Base-by-base conservation (phyloP, 2,329 filamentous ascomycete genomes). In the Colletotrichum tropicale region DNA sequence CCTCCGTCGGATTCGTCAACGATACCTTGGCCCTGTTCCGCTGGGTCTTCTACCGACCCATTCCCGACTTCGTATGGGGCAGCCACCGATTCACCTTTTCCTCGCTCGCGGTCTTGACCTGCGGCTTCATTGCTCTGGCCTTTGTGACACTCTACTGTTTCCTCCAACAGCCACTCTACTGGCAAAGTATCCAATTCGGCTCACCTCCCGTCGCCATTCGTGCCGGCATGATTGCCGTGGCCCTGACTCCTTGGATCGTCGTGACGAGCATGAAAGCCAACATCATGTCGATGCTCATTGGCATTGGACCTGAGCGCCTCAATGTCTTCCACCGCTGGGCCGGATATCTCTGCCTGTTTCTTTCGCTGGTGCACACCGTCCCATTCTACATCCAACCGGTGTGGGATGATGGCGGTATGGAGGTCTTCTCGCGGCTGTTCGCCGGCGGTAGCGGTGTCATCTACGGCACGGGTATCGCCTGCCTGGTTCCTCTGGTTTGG, bases 281-380 rank as follows among this genome's bases (percentile, higher is more conserved):
- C 81, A 82, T 98, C 36, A 90, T 98, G 71, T 94, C 94, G 1
- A 85, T 96, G 71, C 85, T 98, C 74, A 98, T 96, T 6, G 96
- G 96, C 16, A 96, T 98, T 78, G 95, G 96, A 5, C 96, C 97
- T 48, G 96, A 98, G 83, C 90, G 96, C 65, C 89, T 98, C 66
- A 98, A 98, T 79, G 96, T 98, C 36, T 90, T 98, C 75, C 96
- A 98, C 85, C 92, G 96, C 80, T 98, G 96, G 96, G 92, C 94
- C 9, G 95, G 94, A 32, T 98, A 98, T 82, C 86, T 98, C 13
- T 97, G 94, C 81, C 88, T 98, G 2, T 93, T 98, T 77, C 87
- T 98, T 73, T 93, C 94, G 32, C 87, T 98, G 70, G 89, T 98
- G 21, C 96, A 98, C 82, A 95, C 93, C 24, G 88, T 98, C 18